Conservation (phyloP, 2,329 filamentous ascomycete species). For the Lasiodiplodia hormozganensis region DNA sequence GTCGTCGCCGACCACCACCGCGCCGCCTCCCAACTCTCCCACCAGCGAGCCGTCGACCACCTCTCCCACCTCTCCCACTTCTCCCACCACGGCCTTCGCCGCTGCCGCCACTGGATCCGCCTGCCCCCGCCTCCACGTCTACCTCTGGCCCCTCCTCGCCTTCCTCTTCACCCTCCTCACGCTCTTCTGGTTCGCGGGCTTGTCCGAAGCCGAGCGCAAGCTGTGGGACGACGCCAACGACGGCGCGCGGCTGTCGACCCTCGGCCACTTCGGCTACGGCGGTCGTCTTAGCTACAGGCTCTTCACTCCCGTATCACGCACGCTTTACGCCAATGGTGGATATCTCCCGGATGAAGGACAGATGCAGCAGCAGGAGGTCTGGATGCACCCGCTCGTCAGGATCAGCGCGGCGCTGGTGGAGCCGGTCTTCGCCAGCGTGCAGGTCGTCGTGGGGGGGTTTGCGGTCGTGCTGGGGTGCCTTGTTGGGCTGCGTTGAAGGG, state of each 20-base stretch:
- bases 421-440: background rate
- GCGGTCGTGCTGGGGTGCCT: background rate
- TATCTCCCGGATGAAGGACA: too few relatives aligned
- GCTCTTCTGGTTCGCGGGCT: background rate
- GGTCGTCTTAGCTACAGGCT: background rate
- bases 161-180: background rate
- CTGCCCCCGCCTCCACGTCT: conserved; percentile 1
- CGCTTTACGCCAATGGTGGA: background rate
- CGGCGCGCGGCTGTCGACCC: background rate
- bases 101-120: background rate
- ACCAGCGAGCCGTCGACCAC: too few relatives aligned
- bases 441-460: background rate
- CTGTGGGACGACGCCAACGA: conserved; percentile 8
- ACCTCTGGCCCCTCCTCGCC: background rate
- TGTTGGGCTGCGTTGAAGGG: background rate
- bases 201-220: background rate
- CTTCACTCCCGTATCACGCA: background rate
- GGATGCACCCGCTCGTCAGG: background rate
- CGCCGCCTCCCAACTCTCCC: too few relatives aligned
- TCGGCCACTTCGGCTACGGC: background rate
- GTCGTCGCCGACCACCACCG: too few relatives aligned
- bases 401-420: background rate
- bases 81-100: too few relatives aligned
- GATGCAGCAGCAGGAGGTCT: too few relatives aligned
- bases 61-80: too few relatives aligned